Conservation (phyloP, 495 filamentous ascomycete genomes). For the Entonaema liquescens region DNA sequence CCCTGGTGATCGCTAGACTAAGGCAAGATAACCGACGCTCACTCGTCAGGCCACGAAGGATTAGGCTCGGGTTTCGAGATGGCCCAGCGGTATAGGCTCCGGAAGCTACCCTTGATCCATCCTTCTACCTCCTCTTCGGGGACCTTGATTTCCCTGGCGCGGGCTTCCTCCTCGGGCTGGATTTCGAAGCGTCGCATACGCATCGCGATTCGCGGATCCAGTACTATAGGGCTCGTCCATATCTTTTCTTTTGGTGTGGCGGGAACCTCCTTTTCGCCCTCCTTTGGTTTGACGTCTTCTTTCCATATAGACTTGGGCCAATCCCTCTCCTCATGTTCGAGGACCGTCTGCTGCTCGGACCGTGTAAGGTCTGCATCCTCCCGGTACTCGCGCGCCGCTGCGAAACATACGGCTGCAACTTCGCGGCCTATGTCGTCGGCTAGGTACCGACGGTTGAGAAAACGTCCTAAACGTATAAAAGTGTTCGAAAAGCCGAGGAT, state of each 20-base stretch:
- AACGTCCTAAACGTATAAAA: slow-evolving; percentile 84
- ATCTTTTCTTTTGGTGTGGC: slow-evolving; percentile 62
- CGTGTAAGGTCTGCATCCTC: slow-evolving; percentile 41
- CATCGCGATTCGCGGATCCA: slow-evolving; percentile 78
- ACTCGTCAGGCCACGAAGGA: slow-evolving; percentile 38
- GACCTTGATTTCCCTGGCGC: slow-evolving; percentile 67
- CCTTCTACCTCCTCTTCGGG: slow-evolving; percentile 74
- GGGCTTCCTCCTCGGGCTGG: slow-evolving; percentile 70
- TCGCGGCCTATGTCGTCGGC: slow-evolving; percentile 91
- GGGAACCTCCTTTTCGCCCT: slow-evolving; percentile 50
- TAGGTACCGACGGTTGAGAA: slow-evolving; percentile 82
- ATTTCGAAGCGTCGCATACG: slow-evolving; percentile 85
- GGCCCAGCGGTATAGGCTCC: slow-evolving; percentile 57
- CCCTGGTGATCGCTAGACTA: not conserved
- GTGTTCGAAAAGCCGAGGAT: slow-evolving; percentile 94
- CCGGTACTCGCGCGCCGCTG: slow-evolving; percentile 61
- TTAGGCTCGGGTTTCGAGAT: slow-evolving; percentile 42
- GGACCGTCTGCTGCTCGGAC: slow-evolving; percentile 75
- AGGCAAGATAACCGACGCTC: not conserved
- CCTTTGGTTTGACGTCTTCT: slow-evolving; percentile 75
- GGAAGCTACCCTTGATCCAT: slow-evolving; percentile 61
- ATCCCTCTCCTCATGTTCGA: slow-evolving; percentile 80
- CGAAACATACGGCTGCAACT: slow-evolving; percentile 83
- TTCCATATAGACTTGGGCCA: slow-evolving; percentile 87
- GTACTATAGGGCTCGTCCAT: slow-evolving; percentile 78